A percentile compares a stretch with the other conserved stretches of the same genome.
Conservation (phyloP, 2,329 filamentous ascomycete species). For the Geosmithia flava region DNA sequence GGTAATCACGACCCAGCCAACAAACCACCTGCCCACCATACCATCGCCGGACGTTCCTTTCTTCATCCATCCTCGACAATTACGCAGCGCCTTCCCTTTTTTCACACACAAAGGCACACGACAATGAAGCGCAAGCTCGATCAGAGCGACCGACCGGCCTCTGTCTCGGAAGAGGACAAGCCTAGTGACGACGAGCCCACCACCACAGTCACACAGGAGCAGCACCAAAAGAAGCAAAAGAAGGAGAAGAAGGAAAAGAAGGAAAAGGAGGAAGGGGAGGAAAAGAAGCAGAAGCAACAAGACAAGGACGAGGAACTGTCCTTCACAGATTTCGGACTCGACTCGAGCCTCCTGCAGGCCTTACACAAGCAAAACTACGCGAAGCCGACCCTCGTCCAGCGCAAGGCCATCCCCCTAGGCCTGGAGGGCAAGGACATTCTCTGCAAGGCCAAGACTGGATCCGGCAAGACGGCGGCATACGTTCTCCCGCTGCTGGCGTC, state of each 20-base stretch:
- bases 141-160: conserved; percentile 35
- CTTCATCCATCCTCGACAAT: neutral
- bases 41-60: neutral
- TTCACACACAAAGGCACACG: neutral
- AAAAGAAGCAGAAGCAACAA: too few relatives aligned
- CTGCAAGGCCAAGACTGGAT: conserved; percentile 87
- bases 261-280: too few relatives aligned
- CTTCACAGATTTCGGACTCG: conserved; percentile 70
- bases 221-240: neutral
- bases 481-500: conserved; percentile 77
- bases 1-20: too few relatives aligned
- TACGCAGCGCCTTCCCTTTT: neutral
- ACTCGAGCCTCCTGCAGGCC: conserved; percentile 75
- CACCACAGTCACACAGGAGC: conserved; percentile 3
- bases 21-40: too few relatives aligned
- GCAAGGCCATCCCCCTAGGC: conserved; percentile 75
- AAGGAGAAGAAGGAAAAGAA: too few relatives aligned
- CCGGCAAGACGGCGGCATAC: conserved; percentile 96
- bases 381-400: conserved; percentile 80
- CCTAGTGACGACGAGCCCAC: conserved; percentile 9
- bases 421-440: conserved; percentile 82
- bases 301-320: conserved; percentile 28
- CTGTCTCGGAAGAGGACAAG: conserved; percentile 12
- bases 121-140: conserved; percentile 51
- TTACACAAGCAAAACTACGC: conserved; percentile 75